These are phyloP conservation scores for Bruguiera parviflora DNA, from an alignment of 345 rosid species.

Conservation along the genomic window DNA sequence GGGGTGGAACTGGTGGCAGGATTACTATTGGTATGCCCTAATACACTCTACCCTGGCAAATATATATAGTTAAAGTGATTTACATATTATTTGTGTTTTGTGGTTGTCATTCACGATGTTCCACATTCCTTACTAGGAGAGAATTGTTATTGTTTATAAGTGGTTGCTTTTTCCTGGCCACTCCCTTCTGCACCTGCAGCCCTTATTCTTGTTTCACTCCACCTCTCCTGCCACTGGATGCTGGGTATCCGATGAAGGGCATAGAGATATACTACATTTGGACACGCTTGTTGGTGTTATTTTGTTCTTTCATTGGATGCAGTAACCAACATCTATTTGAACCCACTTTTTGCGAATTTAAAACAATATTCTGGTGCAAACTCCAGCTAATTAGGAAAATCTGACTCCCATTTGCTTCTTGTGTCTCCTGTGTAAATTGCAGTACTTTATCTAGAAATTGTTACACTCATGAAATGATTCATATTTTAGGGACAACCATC, in stretches of 20 bases:
- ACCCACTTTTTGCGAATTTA: not conserved
- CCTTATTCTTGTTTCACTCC: too few species aligned
- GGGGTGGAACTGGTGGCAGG: constrained; percentile 69
- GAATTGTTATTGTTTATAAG: not conserved
- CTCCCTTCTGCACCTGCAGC: too few species aligned
- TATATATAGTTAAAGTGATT: not conserved
- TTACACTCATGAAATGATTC: not conserved
- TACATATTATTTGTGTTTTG: not conserved
- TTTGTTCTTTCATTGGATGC: not conserved
- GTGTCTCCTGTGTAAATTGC: not conserved
- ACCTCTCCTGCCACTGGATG: too few species aligned
- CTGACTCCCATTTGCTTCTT: not conserved
- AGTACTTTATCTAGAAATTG: not conserved
- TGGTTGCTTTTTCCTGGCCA: not conserved
- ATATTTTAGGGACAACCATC: constrained; percentile 63
- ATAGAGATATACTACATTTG: not conserved
- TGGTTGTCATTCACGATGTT: not conserved
- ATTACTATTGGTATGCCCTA: constrained; percentile 67
- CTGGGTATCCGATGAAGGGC: not conserved
- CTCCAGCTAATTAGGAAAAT: too few species aligned
- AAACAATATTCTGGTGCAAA: not conserved
- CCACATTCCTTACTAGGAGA: not conserved
- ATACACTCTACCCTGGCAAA: not conserved
- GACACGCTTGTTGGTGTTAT: not conserved
- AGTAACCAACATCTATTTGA: not conserved